Conservation (phyloP, 495 filamentous ascomycete genomes). For the Aspergillus conjunctus region DNA sequence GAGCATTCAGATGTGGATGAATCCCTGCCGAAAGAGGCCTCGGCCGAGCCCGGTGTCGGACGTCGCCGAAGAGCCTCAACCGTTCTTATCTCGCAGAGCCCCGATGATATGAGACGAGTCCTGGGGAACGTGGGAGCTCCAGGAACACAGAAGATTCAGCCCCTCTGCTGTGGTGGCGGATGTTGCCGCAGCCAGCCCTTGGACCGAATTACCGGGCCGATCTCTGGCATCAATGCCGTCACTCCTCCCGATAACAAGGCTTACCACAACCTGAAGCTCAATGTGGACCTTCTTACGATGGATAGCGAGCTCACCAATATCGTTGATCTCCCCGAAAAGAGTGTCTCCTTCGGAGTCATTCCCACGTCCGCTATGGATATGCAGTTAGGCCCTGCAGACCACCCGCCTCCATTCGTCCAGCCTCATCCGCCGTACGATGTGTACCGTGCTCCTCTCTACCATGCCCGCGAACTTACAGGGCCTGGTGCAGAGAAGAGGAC, state of each 20-base stretch:
- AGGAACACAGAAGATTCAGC: conserved; percentile 58
- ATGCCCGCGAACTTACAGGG: conserved; percentile 82
- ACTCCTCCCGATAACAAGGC: conserved; percentile 80
- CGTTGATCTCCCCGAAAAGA: conserved; percentile 71
- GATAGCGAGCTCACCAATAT: conserved; percentile 69
- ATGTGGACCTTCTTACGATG: conserved; percentile 69
- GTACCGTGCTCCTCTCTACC: conserved; percentile 78
- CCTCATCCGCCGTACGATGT: conserved; percentile 95
- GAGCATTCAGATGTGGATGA: conserved; percentile 56
- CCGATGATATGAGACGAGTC: conserved; percentile 72
- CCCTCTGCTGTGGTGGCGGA: conserved; percentile 85
- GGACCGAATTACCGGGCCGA: conserved; percentile 44
- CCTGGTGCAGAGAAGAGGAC: conserved; percentile 95
- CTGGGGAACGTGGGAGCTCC: conserved; percentile 44
- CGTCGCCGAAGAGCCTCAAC: conserved; percentile 75
- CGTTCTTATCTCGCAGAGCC: conserved; percentile 73
- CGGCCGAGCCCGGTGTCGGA: conserved; percentile 25
- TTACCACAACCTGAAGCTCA: conserved; percentile 74
- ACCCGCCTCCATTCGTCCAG: conserved; percentile 87
- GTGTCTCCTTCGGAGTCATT: conserved; percentile 62
- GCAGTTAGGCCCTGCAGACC: conserved; percentile 43
- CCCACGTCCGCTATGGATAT: conserved; percentile 40
- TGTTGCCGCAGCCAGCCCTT: conserved; percentile 75
- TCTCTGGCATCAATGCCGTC: conserved; percentile 58
- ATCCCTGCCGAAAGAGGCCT: conserved; percentile 30